A percentile compares a stretch with the other conserved stretches of the same genome.
These are phyloP conservation scores for barley (Hordeum vulgare) DNA, from an alignment of 176 grass and related monocot species.

Conservation along the genomic window DNA sequence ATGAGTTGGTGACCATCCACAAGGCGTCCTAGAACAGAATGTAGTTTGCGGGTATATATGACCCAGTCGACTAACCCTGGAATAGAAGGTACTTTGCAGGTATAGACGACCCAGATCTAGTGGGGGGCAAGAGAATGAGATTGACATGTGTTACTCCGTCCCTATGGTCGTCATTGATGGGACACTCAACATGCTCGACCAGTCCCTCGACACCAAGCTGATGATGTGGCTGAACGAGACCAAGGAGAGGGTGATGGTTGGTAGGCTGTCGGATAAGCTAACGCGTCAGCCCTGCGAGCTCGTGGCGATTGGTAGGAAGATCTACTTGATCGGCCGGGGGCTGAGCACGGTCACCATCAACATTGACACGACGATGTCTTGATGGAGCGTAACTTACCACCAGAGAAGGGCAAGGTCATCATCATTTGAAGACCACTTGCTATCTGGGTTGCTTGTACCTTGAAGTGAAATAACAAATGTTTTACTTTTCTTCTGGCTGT, in stretches of 20 bases:
- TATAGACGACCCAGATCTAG: constrained; percentile 32
- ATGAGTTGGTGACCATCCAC: constrained; percentile 55
- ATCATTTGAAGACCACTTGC: constrained; percentile 2
- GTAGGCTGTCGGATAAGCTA: constrained; percentile 48
- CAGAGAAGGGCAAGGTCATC: constrained; percentile 54
- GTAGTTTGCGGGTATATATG: constrained; percentile 55
- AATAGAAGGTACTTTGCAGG: no score
- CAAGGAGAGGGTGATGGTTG: constrained; percentile 42
- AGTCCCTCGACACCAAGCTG: constrained; percentile 29
- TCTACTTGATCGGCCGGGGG: constrained; percentile 47
- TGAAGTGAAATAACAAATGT: background rate
- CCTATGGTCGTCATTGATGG: constrained; percentile 45
- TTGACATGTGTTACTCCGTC: constrained; percentile 36
- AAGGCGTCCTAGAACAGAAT: constrained; percentile 37
- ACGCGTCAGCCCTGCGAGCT: constrained; percentile 22
- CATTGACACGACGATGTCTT: constrained; percentile 32
- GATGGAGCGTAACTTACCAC: constrained; percentile 31
- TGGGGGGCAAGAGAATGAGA: constrained; percentile 49
- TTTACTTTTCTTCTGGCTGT: no score
- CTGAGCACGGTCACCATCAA: constrained; percentile 40
- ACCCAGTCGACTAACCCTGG: constrained; percentile 38
- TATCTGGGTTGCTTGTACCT: no score
- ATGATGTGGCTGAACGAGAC: constrained; percentile 48
- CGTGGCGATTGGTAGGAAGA: constrained; percentile 20
- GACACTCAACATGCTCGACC: constrained; percentile 53